Conservation (phyloP, 495 filamentous ascomycete species). For the Hypoxylon perforatum region DNA sequence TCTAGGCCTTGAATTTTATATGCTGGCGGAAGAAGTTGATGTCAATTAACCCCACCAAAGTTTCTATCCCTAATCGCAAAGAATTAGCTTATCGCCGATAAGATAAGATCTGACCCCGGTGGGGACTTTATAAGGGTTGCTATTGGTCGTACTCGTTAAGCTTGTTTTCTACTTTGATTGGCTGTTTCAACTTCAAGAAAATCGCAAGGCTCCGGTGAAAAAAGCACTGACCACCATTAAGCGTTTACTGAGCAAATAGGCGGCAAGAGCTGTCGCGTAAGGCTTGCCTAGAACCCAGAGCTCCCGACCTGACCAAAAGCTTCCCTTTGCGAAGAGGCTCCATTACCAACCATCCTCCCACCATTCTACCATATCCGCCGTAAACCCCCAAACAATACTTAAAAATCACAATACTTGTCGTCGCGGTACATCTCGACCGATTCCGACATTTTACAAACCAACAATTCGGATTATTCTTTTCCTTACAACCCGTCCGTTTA, state of each 20-base stretch:
- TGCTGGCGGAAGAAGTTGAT: no score
- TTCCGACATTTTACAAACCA: conserved; percentile 12
- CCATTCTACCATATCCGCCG: conserved; percentile 1
- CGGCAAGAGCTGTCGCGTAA: conserved; percentile 51
- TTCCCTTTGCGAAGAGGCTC: conserved; percentile 36
- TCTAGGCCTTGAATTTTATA: no score
- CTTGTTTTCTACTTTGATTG: conserved; percentile 17
- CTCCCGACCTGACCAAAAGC: conserved; percentile 31
- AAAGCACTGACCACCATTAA: conserved; percentile 34
- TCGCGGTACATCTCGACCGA: neutral
- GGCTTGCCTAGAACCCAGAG: conserved; percentile 35
- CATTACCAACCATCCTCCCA: neutral
- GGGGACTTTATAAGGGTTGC: no score
- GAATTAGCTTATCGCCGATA: conserved; percentile 35
- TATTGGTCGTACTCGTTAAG: no score
- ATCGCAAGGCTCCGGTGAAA: conserved; percentile 34
- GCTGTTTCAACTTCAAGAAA: conserved; percentile 19
- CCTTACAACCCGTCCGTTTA: conserved; percentile 9
- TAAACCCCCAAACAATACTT: conserved; percentile 2
- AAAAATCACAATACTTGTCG: neutral
- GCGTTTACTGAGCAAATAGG: conserved; percentile 38
- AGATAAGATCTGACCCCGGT: conserved; percentile 22
- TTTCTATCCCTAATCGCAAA: conserved; percentile 37
- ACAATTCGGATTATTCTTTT: conserved; percentile 14
- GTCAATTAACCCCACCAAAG: conserved; percentile 43